Conservation (phyloP, 2,329 filamentous ascomycete species). For the Zasmidium citrigriseum region DNA sequence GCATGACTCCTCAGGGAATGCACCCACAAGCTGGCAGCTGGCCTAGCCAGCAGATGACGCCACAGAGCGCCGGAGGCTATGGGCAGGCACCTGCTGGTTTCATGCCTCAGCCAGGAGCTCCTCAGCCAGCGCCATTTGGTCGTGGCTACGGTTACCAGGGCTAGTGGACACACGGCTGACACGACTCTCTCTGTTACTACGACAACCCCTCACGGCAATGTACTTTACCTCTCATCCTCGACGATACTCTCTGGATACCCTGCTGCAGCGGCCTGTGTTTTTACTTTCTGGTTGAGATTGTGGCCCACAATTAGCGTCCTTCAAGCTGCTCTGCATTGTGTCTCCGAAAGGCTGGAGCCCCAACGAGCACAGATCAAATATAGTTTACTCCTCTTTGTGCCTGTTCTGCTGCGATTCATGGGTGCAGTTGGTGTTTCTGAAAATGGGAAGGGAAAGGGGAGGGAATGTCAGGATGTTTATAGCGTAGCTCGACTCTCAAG, state of each 20-base stretch:
- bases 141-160: conserved; percentile 63
- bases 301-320: not conserved
- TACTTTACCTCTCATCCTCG: not conserved
- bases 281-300: not conserved
- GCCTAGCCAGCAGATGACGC: conserved; percentile 44
- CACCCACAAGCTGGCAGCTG: conserved; percentile 42
- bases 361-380: not conserved
- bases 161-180: conserved; percentile 36
- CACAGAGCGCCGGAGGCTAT: conserved; percentile 76
- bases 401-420: not conserved
- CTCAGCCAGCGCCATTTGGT: conserved; percentile 39
- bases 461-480: not conserved
- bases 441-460: not conserved
- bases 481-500: not conserved
- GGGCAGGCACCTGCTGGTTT: conserved; percentile 56
- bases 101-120: conserved; percentile 50
- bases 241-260: not conserved
- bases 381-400: not conserved
- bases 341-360: not conserved
- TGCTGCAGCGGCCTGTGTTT: not conserved
- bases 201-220: not conserved
- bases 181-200: conserved; percentile 1
- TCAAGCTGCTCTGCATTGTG: not conserved
- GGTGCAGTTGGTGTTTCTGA: not conserved
- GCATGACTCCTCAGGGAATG: conserved; percentile 44